Conservation (phyloP, 768 basidiomycete genomes). For the Ramaria sp. region DNA sequence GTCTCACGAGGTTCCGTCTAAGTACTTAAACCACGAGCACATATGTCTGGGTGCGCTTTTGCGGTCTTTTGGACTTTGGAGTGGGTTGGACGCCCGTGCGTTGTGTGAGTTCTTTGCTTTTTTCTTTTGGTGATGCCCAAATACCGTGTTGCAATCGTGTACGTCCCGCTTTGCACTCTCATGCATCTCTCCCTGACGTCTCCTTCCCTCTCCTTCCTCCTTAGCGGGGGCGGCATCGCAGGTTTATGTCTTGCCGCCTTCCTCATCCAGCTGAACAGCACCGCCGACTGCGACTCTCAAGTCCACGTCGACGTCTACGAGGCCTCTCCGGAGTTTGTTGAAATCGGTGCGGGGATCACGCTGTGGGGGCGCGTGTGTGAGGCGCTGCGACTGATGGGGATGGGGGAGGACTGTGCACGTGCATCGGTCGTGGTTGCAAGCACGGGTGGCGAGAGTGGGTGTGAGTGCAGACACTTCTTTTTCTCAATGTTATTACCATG, state of each 20-base stretch:
- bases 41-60: no score
- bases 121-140: no score
- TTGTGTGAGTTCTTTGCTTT: no score
- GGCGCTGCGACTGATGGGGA: constrained; percentile 27
- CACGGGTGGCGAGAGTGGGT: neutral
- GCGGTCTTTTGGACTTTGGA: no score
- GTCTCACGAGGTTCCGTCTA: no score
- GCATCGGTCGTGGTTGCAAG: neutral
- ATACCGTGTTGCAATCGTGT: constrained; percentile 47
- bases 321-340: constrained; percentile 26
- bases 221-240: constrained; percentile 29
- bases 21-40: no score
- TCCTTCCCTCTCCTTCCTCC: neutral
- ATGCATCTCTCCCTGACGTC: neutral
- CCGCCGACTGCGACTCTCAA: no score
- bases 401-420: constrained; percentile 22
- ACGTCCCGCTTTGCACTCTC: constrained; percentile 10
- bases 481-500: no score
- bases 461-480: constrained; percentile 1
- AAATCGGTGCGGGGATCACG: constrained; percentile 34
- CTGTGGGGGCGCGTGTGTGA: constrained; percentile 38
- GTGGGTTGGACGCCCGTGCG: no score
- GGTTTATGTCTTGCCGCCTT: constrained; percentile 28
- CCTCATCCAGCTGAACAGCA: constrained; percentile 17
- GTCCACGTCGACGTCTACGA: constrained; percentile 32